Evolutionary conservation across 176 grass and related monocot species (phyloP).

Genomic region (Triticum monococcum): DNA sequence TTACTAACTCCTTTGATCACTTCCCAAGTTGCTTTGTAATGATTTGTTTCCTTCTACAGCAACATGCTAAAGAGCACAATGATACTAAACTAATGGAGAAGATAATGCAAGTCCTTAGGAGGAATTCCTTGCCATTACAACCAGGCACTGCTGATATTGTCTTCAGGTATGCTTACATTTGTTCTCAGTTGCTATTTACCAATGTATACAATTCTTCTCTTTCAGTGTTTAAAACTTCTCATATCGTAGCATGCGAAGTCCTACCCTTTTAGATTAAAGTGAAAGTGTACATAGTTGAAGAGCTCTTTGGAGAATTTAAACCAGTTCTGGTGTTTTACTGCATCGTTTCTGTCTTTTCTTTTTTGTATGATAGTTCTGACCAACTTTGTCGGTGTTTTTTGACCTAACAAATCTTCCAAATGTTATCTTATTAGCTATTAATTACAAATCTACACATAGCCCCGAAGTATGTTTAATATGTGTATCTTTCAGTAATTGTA

Average conservation of each 20-base stretch:
- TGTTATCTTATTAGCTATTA: neutral
- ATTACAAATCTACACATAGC: neutral
- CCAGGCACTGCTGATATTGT: slow-evolving; percentile 89
- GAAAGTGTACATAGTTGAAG: neutral
- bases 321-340: slow-evolving; percentile 7
- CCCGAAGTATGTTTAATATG: neutral
- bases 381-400: neutral
- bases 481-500: slow-evolving; percentile 9
- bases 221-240: neutral
- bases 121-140: slow-evolving; percentile 69
- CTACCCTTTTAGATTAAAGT: neutral
- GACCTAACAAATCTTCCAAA: neutral
- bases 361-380: neutral
- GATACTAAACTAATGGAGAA: slow-evolving; percentile 71
- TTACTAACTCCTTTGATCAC: slow-evolving; percentile 28
- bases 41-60: slow-evolving; percentile 53
- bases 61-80: slow-evolving; percentile 78
- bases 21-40: slow-evolving; percentile 32
- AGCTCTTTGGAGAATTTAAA: neutral
- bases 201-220: neutral
- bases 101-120: slow-evolving; percentile 54
- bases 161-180: slow-evolving; percentile 52
- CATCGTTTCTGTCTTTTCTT: neutral
- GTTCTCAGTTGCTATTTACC: neutral
- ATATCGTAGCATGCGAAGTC: slow-evolving; percentile 1